Conservation (phyloP, 2,329 filamentous ascomycete species). For the Elsinoe fawcettii region DNA sequence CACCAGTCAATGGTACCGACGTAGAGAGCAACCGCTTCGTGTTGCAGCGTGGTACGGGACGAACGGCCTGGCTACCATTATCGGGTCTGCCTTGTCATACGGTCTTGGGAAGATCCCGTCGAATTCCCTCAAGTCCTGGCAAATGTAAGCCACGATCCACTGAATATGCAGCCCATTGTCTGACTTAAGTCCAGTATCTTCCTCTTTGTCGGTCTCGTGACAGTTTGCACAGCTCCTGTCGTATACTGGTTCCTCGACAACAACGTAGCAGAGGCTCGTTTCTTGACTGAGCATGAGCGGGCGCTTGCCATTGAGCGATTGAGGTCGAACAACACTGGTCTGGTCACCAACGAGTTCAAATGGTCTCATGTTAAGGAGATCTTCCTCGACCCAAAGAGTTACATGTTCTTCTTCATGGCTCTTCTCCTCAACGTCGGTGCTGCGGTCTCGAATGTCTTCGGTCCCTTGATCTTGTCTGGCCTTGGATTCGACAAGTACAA, state of each 20-base stretch:
- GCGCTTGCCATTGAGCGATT: conserved; percentile 28
- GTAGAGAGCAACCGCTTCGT: conserved; percentile 24
- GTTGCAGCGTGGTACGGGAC: conserved; percentile 25
- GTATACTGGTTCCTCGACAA: too few species aligned
- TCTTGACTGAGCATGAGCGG: too few species aligned
- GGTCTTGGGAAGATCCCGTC: conserved; percentile 22
- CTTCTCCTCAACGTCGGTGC: background rate
- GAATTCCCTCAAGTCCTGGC: conserved; percentile 21
- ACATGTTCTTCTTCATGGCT: conserved; percentile 32
- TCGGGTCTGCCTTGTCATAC: conserved; percentile 20
- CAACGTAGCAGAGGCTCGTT: too few species aligned
- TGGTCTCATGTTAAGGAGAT: conserved; percentile 38
- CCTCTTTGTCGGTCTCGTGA: too few species aligned
- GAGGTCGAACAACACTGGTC: conserved; percentile 44
- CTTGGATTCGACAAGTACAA: conserved; percentile 14
- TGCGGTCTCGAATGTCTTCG: conserved; percentile 5
- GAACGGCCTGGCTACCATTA: conserved; percentile 23
- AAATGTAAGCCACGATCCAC: conserved; percentile 38
- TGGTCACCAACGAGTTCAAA: conserved; percentile 40
- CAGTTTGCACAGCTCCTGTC: too few species aligned
- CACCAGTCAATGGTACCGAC: conserved; percentile 24
- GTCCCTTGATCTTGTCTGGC: conserved; percentile 12
- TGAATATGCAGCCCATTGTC: too few species aligned
- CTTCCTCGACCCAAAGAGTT: conserved; percentile 40
- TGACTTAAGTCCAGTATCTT: too few species aligned